Evolutionary conservation across 192 early-diverging fungal genomes (phyloP).

Genomic region (Backusella morwellensis): DNA sequence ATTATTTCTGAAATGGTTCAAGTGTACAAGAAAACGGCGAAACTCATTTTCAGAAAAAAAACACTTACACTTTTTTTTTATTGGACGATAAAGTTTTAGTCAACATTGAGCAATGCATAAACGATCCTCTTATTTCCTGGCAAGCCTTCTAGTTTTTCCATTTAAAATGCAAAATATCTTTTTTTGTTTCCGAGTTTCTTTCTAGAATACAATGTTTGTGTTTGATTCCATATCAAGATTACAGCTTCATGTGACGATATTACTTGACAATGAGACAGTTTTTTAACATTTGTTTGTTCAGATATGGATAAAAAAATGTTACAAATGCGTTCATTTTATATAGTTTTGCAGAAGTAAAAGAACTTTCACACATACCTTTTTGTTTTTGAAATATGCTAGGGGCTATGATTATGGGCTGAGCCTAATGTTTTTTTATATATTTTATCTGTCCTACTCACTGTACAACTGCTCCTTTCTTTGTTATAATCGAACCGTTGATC

Average conservation of each 20-base stretch:
- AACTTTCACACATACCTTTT: not conserved
- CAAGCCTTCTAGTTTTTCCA: not conserved
- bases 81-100: not conserved
- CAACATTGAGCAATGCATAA: not conserved
- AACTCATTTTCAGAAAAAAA: not conserved
- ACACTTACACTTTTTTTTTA: not conserved
- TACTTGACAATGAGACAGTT: not conserved
- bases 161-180: not conserved
- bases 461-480: not conserved
- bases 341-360: not conserved
- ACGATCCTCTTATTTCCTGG: not conserved
- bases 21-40: not conserved
- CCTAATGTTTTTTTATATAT: not conserved
- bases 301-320: not conserved
- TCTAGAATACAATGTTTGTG: not conserved
- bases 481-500: not conserved
- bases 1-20: not conserved
- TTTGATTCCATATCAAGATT: not conserved
- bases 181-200: not conserved
- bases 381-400: not conserved
- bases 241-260: not conserved
- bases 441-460: not conserved
- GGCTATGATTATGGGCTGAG: not conserved
- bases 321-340: not conserved
- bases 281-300: not conserved